Evolutionary conservation across 495 filamentous ascomycete genomes (phyloP).

Genomic region (Barbatosphaeria neglecta): DNA sequence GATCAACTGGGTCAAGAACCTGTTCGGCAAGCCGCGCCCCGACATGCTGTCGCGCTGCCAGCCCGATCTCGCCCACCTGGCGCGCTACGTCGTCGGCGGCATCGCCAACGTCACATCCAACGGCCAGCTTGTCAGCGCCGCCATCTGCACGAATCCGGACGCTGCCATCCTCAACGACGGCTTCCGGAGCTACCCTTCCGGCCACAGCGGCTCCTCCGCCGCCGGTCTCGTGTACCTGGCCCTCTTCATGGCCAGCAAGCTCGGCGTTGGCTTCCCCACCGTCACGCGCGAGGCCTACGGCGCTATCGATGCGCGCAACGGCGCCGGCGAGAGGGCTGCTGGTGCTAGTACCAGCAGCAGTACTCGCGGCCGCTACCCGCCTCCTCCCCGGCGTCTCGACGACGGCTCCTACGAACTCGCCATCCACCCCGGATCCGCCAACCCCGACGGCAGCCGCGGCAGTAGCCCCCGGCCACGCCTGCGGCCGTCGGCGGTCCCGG

Average conservation of each 20-base stretch:
- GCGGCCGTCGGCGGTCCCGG: too few relatives aligned
- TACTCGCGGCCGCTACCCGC: conserved; percentile 38
- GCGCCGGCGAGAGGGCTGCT: too few relatives aligned
- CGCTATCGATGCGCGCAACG: conserved; percentile 15
- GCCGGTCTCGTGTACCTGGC: conserved; percentile 75
- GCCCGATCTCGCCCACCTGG: conserved; percentile 37
- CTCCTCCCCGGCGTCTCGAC: conserved; percentile 8
- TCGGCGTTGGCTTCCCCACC: conserved; percentile 46
- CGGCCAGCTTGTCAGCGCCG: conserved; percentile 48
- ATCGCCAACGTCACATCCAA: conserved; percentile 16
- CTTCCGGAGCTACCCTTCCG: conserved; percentile 75
- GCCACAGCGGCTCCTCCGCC: conserved; percentile 51
- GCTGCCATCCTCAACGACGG: conserved; percentile 62
- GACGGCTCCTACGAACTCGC: conserved; percentile 11
- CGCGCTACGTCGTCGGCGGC: conserved; percentile 30
- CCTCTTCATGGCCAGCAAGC: conserved; percentile 53
- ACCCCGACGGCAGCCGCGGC: conserved; percentile 10
- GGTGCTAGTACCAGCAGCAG: too few relatives aligned
- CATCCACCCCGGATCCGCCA: background rate
- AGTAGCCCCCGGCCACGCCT: too few relatives aligned
- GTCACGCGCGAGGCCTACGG: conserved; percentile 31
- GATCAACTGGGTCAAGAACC: conserved; percentile 74
- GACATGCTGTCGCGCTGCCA: conserved; percentile 65
- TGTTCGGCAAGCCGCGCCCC: conserved; percentile 74
- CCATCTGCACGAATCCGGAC: conserved; percentile 61